A percentile compares a stretch with the other conserved stretches of the same genome.
Evolutionary conservation across 768 basidiomycete genomes (phyloP).

Genomic region (Rhizopogon vulgaris): DNA sequence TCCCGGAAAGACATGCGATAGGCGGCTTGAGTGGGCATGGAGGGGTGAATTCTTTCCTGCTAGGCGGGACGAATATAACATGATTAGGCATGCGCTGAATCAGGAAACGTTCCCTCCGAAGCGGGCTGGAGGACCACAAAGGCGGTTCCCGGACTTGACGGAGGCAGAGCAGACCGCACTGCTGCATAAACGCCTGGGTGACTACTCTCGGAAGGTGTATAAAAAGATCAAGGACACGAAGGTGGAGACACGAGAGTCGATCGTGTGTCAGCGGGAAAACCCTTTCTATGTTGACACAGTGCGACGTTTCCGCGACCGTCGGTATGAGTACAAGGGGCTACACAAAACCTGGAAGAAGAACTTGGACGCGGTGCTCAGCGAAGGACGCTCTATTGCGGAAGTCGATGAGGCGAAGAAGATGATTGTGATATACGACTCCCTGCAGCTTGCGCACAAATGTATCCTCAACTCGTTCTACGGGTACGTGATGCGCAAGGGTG

Average conservation of each 20-base stretch:
- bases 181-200: constrained; percentile 93
- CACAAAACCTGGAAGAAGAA: constrained; percentile 99
- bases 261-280: constrained; percentile 96
- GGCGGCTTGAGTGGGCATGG: constrained; percentile 97
- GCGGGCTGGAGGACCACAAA: constrained; percentile 61
- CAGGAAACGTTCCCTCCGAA: constrained; percentile 89
- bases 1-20: constrained; percentile 91
- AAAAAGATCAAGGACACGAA: constrained; percentile 98
- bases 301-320: constrained; percentile 91
- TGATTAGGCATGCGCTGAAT: constrained; percentile 96
- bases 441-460: constrained; percentile 98
- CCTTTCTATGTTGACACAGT: constrained; percentile 99
- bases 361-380: constrained; percentile 66
- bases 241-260: constrained; percentile 87
- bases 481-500: constrained; percentile 99
- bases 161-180: constrained; percentile 85
- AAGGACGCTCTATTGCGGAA: constrained; percentile 72
- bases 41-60: constrained; percentile 98
- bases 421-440: constrained; percentile 96
- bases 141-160: constrained; percentile 80
- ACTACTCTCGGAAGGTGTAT: constrained; percentile 98
- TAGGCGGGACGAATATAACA: constrained; percentile 95
- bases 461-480: constrained; percentile 99
- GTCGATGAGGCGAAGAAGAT: constrained; percentile 98
- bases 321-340: constrained; percentile 98